Conservation (phyloP, 257 asterid species). For the Mentha longifolia region DNA sequence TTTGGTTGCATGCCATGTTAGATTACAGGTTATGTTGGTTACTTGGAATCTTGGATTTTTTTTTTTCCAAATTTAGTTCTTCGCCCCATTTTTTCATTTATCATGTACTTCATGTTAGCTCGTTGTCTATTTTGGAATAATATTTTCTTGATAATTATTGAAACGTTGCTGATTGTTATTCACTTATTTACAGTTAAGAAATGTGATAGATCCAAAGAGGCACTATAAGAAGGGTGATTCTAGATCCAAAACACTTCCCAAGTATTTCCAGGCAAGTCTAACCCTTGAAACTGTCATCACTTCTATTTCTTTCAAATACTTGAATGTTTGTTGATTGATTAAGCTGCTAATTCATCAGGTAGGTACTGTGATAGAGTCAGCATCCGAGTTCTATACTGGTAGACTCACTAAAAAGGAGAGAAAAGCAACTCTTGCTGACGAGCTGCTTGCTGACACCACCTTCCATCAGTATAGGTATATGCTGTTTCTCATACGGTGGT, state of each 20-base stretch:
- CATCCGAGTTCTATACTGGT: conserved; percentile 69
- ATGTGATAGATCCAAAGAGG: conserved; percentile 82
- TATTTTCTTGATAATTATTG: conserved; percentile 15
- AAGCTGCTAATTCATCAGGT: conserved; percentile 54
- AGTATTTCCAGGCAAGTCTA: conserved; percentile 83
- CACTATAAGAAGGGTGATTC: conserved; percentile 82
- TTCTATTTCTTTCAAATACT: conserved; percentile 3
- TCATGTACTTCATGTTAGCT: no score
- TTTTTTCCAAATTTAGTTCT: no score
- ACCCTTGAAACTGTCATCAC: conserved; percentile 7
- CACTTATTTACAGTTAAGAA: conserved; percentile 66
- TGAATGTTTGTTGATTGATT: conserved; percentile 2
- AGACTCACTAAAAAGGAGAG: conserved; percentile 96
- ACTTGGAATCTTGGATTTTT: no score
- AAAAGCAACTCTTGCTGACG: conserved; percentile 82
- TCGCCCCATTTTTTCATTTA: no score
- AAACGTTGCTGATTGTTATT: conserved; percentile 22
- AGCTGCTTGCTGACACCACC: conserved; percentile 67
- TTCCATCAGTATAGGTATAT: conserved; percentile 63
- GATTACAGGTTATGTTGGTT: no score
- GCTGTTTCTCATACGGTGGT: neutral
- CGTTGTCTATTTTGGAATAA: conserved; percentile 8
- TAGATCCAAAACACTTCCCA: conserved; percentile 75
- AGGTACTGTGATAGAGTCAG: conserved; percentile 85
- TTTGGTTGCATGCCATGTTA: no score